A percentile compares a stretch with the other conserved stretches of the same genome.
phyloP scores from a whole-genome alignment of 108 stramenopile genomes.

The Epipyxis sp. region DNA sequence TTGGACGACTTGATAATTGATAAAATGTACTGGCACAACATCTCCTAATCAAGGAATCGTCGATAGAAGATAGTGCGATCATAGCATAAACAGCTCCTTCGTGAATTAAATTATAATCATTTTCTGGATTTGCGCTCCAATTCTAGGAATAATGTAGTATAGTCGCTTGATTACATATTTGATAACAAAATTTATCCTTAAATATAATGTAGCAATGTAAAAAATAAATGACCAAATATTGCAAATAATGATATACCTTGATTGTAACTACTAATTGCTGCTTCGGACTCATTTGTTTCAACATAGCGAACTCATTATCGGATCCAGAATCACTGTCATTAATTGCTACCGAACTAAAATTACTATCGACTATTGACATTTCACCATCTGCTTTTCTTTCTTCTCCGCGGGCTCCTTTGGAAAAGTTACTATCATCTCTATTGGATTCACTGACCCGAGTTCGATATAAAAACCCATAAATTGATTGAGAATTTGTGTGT shows the following conservation, averaged over 20 bases:
- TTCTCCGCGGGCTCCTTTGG: not conserved
- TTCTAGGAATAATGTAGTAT: conserved; percentile 1
- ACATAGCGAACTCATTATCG: not conserved
- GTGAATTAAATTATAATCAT: not conserved
- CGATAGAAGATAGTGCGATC: conserved; percentile 5
- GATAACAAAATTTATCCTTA: no score
- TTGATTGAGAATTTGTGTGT: not conserved
- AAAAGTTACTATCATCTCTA: not conserved
- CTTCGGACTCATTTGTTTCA: conserved; percentile 21
- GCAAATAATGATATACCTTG: no score
- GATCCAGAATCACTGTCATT: conserved; percentile 1
- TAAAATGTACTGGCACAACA: conserved; percentile 32
- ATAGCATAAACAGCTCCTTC: conserved; percentile 31
- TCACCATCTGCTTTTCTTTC: not conserved
- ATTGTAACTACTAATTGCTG: conserved; percentile 28
- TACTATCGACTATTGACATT: not conserved
- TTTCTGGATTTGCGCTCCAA: not conserved
- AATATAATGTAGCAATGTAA: no score
- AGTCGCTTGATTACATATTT: not conserved
- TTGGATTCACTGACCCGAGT: not conserved
- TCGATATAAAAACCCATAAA: conserved; percentile 17
- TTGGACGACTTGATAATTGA: conserved; percentile 1
- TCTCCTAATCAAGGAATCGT: not conserved
- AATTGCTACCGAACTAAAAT: not conserved
- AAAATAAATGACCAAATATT: no score